Percentiles rank a stretch among this genome's conserved stretches.
These are phyloP conservation scores for Backusella morwellensis DNA, from an alignment of 192 early-diverging fungal species.

Conservation along the genomic window DNA sequence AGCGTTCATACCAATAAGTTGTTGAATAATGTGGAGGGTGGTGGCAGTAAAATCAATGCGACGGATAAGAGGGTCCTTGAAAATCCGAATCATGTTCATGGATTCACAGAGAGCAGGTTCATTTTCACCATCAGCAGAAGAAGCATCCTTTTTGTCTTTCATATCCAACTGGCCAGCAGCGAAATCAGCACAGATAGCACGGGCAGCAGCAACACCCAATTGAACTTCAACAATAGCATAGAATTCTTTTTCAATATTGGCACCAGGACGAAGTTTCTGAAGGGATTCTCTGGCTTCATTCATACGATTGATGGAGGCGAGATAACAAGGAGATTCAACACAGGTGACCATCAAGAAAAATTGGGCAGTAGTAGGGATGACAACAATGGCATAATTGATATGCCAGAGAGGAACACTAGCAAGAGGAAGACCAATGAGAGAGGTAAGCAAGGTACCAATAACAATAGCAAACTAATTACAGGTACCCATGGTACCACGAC, in stretches of 20 bases:
- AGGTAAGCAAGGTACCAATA: conserved; percentile 70
- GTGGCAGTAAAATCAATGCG: conserved; percentile 60
- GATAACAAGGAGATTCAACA: conserved; percentile 46
- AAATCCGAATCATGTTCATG: conserved; percentile 7
- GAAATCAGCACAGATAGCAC: background rate
- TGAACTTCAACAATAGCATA: conserved; percentile 53
- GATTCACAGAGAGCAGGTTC: conserved; percentile 20
- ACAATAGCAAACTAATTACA: conserved; percentile 46
- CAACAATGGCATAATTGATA: conserved; percentile 59
- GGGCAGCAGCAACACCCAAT: background rate
- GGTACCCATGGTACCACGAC: conserved; percentile 62
- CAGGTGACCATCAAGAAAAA: conserved; percentile 59
- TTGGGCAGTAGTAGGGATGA: conserved; percentile 56
- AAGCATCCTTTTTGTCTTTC: conserved; percentile 1
- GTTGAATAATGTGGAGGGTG: conserved; percentile 70
- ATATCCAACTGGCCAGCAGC: conserved; percentile 5
- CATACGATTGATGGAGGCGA: conserved; percentile 60
- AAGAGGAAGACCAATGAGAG: conserved; percentile 44
- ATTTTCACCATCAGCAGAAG: background rate
- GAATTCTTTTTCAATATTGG: conserved; percentile 59
- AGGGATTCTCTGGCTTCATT: conserved; percentile 57
- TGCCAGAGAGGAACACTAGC: conserved; percentile 61
- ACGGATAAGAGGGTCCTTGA: conserved; percentile 49
- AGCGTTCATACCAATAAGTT: conserved; percentile 81
- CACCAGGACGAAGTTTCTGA: conserved; percentile 50